Evolutionary conservation across 768 basidiomycete species (phyloP), one percentile per base, ranked within the genome.

Genomic region (Boletus pseudopeckii): DNA sequence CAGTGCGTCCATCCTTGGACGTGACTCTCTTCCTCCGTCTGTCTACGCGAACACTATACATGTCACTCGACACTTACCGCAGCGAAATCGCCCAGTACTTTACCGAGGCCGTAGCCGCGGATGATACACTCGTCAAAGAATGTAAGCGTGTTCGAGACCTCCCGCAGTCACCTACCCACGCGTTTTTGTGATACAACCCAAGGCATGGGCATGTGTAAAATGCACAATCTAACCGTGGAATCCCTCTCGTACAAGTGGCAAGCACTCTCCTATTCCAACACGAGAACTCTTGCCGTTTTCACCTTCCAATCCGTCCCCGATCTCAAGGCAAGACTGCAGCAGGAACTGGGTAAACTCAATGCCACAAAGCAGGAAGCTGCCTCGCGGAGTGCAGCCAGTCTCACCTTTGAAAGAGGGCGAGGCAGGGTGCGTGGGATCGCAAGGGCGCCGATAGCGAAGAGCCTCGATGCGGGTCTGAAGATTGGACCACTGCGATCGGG

Each of bases 201-300:
- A 90, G 88, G 87, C 58, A 75, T 78, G 32, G 74, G 76, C 24
- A 74, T 90, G 55, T 91, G 89, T 65, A 74, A 78, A 64, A 80
- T 79, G 59, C 86, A 83, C 71, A 78, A 80, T 53, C 34, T 85
- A 37, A 58, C 72, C 30, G 75, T 83, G 20, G 75, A 81, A 22
- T 65, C 72, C 45, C 74, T 91, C 18, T 76, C 75, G 38, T 90
- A 75, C 69, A 90, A 89, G 66, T 83, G 85, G 77, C 85, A 91
- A 64, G 86, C 86, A 50, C 72, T 65, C 32, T 61, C 57, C 14
- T 74, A 65, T 45, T 67, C 59, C 18, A 63, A 46, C 42, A 65
- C 62, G n/a, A 57, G 37, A 28, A 60, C 63, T 4, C 17, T 81
- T 39, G 76, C 76, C 22, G 71, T 78, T 55, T 83, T 87, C 51